Evolutionary conservation across 2,329 filamentous ascomycete genomes (phyloP).

Genomic region (Lachnellula cervina): DNA sequence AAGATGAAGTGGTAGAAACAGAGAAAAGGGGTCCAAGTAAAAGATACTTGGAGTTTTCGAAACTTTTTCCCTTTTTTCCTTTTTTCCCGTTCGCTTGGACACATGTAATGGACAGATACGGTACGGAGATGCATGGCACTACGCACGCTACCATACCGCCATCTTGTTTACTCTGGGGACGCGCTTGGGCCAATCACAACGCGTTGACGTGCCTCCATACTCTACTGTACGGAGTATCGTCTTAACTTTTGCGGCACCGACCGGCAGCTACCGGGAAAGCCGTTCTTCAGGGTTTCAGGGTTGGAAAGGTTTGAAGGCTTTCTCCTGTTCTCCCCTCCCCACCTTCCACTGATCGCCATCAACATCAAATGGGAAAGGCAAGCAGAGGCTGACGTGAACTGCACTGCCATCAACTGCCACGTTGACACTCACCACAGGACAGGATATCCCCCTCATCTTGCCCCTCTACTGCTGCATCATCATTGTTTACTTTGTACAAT

Average conservation of each 20-base stretch:
- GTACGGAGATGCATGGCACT: too few relatives aligned
- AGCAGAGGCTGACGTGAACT: neutral
- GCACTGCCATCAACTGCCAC: too few relatives aligned
- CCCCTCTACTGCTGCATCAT: neutral
- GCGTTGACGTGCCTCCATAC: neutral
- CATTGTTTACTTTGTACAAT: neutral
- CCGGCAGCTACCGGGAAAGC: neutral
- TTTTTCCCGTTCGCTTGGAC: neutral
- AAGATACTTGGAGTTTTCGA: neutral
- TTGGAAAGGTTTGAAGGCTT: too few relatives aligned
- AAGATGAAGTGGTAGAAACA: neutral
- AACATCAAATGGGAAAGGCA: neutral
- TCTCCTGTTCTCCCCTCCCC: too few relatives aligned
- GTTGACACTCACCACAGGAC: too few relatives aligned
- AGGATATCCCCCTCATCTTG: neutral
- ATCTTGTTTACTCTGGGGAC: neutral
- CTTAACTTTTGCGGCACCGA: neutral
- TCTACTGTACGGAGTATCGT: neutral
- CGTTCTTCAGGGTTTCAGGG: too few relatives aligned
- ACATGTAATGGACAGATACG: neutral
- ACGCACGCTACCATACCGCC: neutral
- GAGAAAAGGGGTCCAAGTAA: neutral
- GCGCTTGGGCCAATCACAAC: neutral
- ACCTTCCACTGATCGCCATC: neutral
- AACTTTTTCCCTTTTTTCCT: neutral